Evolutionary conservation across 208 protist species (phyloP).

Genomic region (Wallacemonas rigidus): DNA sequence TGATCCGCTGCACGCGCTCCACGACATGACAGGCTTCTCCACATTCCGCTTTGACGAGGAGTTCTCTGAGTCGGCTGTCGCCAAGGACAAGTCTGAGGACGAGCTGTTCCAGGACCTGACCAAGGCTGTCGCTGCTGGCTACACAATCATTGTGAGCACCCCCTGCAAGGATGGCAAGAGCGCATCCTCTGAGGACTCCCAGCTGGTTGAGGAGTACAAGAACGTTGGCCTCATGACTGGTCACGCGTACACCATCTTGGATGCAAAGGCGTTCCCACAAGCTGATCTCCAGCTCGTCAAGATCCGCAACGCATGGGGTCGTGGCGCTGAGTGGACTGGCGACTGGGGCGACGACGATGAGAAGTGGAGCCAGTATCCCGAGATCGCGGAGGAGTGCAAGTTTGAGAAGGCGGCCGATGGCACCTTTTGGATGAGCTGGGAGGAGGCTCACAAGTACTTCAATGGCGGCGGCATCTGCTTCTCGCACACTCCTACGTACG

Average conservation of each 20-base stretch:
- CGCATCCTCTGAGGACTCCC: background rate
- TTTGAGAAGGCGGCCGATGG: constrained; percentile 58
- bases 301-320: constrained; percentile 74
- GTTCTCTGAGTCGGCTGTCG: constrained; percentile 20
- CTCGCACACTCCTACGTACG: constrained; percentile 51
- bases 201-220: constrained; percentile 41
- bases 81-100: constrained; percentile 29
- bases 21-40: constrained; percentile 81
- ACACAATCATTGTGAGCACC: constrained; percentile 79
- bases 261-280: constrained; percentile 57
- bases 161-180: constrained; percentile 41
- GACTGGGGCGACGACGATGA: constrained; percentile 72
- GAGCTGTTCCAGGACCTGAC: constrained; percentile 58
- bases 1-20: constrained; percentile 81
- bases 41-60: constrained; percentile 65
- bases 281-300: constrained; percentile 59
- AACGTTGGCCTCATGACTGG: constrained; percentile 60
- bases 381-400: constrained; percentile 65
- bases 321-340: constrained; percentile 68
- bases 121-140: constrained; percentile 34
- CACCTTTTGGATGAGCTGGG: constrained; percentile 88
- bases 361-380: constrained; percentile 75
- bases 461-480: constrained; percentile 86
- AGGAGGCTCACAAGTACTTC: constrained; percentile 79
- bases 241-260: constrained; percentile 73